Percentiles rank a stretch among this genome's conserved stretches.
Evolutionary conservation across 2,329 filamentous ascomycete genomes (phyloP).

Genomic region (Alternaria alternata): DNA sequence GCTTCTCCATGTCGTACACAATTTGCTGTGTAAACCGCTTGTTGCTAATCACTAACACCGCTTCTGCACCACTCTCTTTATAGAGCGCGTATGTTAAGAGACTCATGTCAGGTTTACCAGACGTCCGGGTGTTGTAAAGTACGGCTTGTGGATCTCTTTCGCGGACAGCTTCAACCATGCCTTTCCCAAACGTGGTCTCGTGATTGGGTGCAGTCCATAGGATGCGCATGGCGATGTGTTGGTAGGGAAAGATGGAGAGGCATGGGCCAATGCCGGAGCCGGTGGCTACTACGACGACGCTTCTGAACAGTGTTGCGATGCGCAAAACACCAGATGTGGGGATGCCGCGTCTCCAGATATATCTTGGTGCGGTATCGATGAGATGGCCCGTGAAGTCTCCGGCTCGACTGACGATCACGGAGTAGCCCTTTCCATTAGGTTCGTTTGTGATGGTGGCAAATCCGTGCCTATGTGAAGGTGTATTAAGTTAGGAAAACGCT

Average conservation of each 20-base stretch:
- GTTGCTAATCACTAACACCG: conserved; percentile 77
- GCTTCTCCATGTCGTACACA: conserved; percentile 72
- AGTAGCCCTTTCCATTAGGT: conserved; percentile 39
- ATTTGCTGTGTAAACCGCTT: conserved; percentile 72
- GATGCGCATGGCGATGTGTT: conserved; percentile 64
- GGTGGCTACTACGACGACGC: conserved; percentile 49
- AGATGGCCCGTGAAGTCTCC: conserved; percentile 51
- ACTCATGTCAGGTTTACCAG: conserved; percentile 70
- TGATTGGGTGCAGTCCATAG: conserved; percentile 76
- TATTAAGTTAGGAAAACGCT: too few species aligned
- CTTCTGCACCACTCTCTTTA: conserved; percentile 65
- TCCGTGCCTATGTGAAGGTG: conserved; percentile 33
- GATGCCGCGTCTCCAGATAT: conserved; percentile 50
- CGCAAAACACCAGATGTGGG: conserved; percentile 49
- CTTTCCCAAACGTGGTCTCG: conserved; percentile 69
- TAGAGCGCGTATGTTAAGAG: conserved; percentile 64
- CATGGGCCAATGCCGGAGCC: conserved; percentile 52
- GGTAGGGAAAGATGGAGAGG: conserved; percentile 61
- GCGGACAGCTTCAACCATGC: conserved; percentile 66
- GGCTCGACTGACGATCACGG: conserved; percentile 49
- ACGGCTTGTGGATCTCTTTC: conserved; percentile 69
- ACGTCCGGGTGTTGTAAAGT: conserved; percentile 71
- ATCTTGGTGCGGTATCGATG: conserved; percentile 42
- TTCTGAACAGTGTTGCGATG: conserved; percentile 48
- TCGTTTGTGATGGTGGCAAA: conserved; percentile 52